Conservation (phyloP, 2,329 filamentous ascomycete species). For the Penicillium sp. region DNA sequence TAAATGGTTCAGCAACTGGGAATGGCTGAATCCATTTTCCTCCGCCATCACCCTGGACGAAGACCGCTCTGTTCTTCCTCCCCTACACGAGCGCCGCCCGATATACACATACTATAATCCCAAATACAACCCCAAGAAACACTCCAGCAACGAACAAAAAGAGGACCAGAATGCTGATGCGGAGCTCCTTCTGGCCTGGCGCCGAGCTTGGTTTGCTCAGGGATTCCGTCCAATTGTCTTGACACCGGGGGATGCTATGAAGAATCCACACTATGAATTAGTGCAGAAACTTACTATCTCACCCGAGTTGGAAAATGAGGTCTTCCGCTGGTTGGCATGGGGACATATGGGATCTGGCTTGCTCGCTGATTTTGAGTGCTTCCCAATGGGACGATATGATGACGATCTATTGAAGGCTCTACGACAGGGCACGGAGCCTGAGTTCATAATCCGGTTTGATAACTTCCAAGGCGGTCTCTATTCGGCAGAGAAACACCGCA, state of each 20-base stretch:
- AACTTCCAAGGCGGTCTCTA: slow-evolving; percentile 71
- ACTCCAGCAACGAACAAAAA: slow-evolving; percentile 56
- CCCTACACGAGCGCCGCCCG: slow-evolving; percentile 65
- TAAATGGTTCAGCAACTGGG: slow-evolving; percentile 85
- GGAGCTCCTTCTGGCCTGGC: slow-evolving; percentile 79
- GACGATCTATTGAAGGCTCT: slow-evolving; percentile 72
- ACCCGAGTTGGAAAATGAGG: slow-evolving; percentile 63
- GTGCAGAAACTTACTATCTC: slow-evolving; percentile 63
- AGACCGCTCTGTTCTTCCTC: slow-evolving; percentile 78
- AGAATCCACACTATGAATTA: slow-evolving; percentile 74
- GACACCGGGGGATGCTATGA: slow-evolving; percentile 75
- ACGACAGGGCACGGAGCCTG: slow-evolving; percentile 71
- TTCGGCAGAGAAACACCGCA: slow-evolving; percentile 64
- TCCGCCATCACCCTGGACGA: slow-evolving; percentile 77
- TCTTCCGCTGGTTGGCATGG: slow-evolving; percentile 91
- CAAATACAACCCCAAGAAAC: slow-evolving; percentile 39
- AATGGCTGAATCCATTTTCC: slow-evolving; percentile 88
- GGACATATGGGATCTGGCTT: slow-evolving; percentile 84
- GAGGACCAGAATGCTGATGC: slow-evolving; percentile 71
- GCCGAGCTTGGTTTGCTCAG: slow-evolving; percentile 91
- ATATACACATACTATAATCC: slow-evolving; percentile 93
- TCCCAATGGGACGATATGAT: slow-evolving; percentile 78
- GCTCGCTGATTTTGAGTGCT: slow-evolving; percentile 72
- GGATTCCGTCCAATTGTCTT: slow-evolving; percentile 86
- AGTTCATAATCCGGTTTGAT: slow-evolving; percentile 69